phyloP scores from a whole-genome alignment of 2,329 filamentous ascomycete genomes.

The Bipolaris sorokiniana region DNA sequence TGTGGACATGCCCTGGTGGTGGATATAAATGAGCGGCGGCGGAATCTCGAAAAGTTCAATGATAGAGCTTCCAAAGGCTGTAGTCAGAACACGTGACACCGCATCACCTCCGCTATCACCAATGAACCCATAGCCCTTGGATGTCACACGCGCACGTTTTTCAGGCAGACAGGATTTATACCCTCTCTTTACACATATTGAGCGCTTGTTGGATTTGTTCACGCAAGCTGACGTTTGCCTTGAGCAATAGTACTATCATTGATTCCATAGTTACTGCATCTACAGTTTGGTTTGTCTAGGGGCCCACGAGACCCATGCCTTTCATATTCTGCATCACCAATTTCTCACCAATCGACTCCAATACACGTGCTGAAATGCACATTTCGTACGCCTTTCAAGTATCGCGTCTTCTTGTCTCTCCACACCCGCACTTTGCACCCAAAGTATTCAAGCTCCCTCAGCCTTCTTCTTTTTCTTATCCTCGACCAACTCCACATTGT shows the following conservation, averaged over 20 bases:
- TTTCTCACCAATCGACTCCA: background rate
- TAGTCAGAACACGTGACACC: constrained; percentile 18
- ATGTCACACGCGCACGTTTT: background rate
- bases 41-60: constrained; percentile 18
- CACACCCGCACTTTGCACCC: no score
- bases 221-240: background rate
- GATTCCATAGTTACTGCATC: background rate
- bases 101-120: constrained; percentile 11
- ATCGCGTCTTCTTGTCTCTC: background rate
- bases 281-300: background rate
- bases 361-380: constrained; percentile 5
- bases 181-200: background rate
- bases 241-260: background rate
- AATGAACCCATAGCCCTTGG: background rate
- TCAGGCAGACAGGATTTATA: no score
- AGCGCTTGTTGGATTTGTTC: no score
- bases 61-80: constrained; percentile 18
- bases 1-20: constrained; percentile 34
- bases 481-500: constrained; percentile 93
- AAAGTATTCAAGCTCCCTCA: constrained; percentile 22
- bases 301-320: background rate
- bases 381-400: background rate
- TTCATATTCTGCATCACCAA: background rate
- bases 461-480: constrained; percentile 88
- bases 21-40: constrained; percentile 25